Conservation (phyloP, 192 early-diverging fungal genomes). For the Rhizoclosmatium sp. region DNA sequence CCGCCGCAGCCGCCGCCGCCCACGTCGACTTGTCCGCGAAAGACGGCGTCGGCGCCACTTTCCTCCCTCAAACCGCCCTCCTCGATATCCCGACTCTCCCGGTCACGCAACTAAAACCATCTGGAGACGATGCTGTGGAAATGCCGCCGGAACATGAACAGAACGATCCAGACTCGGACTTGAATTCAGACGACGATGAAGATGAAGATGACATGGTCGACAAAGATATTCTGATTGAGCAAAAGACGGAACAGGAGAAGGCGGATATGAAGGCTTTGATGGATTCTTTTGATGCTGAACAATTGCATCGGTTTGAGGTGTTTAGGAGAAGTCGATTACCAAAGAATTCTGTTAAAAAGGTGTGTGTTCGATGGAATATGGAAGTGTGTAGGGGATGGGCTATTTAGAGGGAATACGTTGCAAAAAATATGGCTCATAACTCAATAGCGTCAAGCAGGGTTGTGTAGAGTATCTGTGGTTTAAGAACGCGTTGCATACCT, state of each 20-base stretch:
- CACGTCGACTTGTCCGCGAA: neutral
- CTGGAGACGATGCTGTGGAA: neutral
- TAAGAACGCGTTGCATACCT: no score
- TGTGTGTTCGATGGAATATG: constrained; percentile 22
- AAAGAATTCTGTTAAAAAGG: constrained; percentile 77
- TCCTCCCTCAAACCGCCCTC: neutral
- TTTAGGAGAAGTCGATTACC: constrained; percentile 79
- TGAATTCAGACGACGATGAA: constrained; percentile 20
- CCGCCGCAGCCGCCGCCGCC: neutral
- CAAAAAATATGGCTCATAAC: no score
- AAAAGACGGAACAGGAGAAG: constrained; percentile 24
- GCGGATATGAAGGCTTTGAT: constrained; percentile 34
- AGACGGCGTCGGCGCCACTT: neutral
- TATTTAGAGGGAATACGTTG: no score
- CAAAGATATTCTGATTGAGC: constrained; percentile 28
- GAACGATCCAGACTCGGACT: constrained; percentile 7
- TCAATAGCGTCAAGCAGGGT: no score
- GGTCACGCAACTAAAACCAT: neutral
- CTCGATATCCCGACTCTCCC: constrained; percentile 1
- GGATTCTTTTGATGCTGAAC: constrained; percentile 23
- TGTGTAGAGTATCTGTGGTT: no score
- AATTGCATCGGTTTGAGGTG: constrained; percentile 70
- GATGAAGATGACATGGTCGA: constrained; percentile 30
- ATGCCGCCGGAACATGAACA: constrained; percentile 18
- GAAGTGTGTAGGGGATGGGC: neutral